Conservation (phyloP, 176 grass and related monocot species). For the Juncus effusus region DNA sequence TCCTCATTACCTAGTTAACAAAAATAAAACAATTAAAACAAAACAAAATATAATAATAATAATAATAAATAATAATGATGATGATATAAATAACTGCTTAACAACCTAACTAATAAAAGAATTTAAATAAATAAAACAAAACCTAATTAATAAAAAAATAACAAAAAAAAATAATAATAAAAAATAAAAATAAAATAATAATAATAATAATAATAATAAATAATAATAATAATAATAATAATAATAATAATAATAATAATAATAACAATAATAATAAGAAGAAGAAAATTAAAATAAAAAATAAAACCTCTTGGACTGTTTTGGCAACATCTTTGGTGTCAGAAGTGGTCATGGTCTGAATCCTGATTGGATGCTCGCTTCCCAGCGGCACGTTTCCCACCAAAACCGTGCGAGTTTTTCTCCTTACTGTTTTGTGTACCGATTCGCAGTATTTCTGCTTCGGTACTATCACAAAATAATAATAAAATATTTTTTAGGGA, state of each 20-base stretch:
- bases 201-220: no score
- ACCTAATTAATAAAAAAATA: no score
- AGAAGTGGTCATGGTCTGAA: slow-evolving; percentile 97
- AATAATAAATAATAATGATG: no score
- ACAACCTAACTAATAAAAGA: no score
- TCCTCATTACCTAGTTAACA: slow-evolving; percentile 71
- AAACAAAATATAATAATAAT: no score
- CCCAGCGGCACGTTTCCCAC: slow-evolving; percentile 92
- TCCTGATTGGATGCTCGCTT: slow-evolving; percentile 89
- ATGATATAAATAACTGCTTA: no score
- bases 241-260: no score
- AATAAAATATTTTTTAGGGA: slow-evolving; percentile 8
- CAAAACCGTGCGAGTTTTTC: slow-evolving; percentile 94
- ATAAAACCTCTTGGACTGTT: slow-evolving; percentile 77
- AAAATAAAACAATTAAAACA: no score
- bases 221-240: no score
- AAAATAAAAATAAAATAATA: no score
- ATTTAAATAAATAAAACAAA: no score
- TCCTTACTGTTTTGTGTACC: slow-evolving; percentile 64
- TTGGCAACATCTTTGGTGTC: slow-evolving; percentile 94
- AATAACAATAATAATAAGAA: neutral
- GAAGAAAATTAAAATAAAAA: slow-evolving; percentile 14
- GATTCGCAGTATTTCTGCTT: slow-evolving; percentile 97
- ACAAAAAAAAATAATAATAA: no score
- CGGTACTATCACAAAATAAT: slow-evolving; percentile 52